Base-by-base conservation (phyloP, 2,329 filamentous ascomycete genomes). In the Emergomyces pasteurianus region DNA sequence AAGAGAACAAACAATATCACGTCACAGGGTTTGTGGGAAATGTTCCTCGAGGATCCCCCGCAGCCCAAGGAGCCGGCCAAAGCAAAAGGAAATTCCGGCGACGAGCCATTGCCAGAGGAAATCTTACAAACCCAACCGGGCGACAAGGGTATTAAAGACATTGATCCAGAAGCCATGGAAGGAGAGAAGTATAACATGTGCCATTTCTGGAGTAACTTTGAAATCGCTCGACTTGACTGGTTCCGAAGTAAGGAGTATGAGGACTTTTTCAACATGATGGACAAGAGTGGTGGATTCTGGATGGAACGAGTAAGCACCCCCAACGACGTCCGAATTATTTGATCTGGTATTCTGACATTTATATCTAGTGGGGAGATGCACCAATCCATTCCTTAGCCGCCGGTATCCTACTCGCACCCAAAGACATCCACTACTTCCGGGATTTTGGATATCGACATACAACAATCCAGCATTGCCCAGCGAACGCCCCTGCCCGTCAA, bases 191-290 rank as follows among this genome's bases (percentile, higher is more conserved):
- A 99, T 81, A 99, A 99, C 78, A 99, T 99, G 94, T 99, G 94
- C 74, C 94, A 99, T 79, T 99, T 96, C 80, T 99, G 94, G 94
- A 96, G 91, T 74, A 99, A 99, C 75, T 99, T 99, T 67, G 94
- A 99, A 76, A 99, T 99, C 77, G 94, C 94, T 16, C 86, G 86
- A 62, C 83, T 99, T 63, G 88, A 90, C 77, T 99, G 91, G 85
- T 97, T 97, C 83, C 86, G 94, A 68, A 96, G 92, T 79, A 92
- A 96, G 77, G 89, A 91, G 71, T 99, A 99, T 73, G 88, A 95
- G 68, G 94, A 96, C 66, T 99, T 99, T 75, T 99, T 99, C 75
- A 81, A 96, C 70, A 95, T 95, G 88, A 96, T 99, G 92, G 94
- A 99, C 73, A 86, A 87, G 64, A 96, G 92, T 72, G 94, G 94